Evolutionary conservation across 352 stramenopile genomes (phyloP), one percentile per base, ranked within the genome.

Genomic region (Nothophytophthora sp.): DNA sequence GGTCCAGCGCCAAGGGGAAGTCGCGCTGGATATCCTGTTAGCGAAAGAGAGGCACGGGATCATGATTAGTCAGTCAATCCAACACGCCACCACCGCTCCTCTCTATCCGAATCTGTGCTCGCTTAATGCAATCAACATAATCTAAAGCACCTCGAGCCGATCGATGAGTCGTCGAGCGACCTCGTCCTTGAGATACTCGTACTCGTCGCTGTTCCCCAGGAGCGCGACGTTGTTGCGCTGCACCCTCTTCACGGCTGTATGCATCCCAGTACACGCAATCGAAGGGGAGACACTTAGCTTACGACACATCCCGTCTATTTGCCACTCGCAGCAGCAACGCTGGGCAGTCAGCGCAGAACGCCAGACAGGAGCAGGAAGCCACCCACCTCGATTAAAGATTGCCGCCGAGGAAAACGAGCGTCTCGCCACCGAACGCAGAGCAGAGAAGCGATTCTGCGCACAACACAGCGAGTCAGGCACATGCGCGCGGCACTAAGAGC

Each of bases 141-240:
- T n/a, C n/a, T n/a, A n/a, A n/a, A 29, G 23, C 41, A 90, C 80
- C 72, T 92, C 76, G 8, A 95, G 63, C 0, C 85, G 85, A 55
- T 93, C 85, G 11, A 93, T 76, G 16, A 95, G 65, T 3, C 82
- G 79, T n/a, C 81, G 78, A 4, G 85, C 81, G 29, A 95, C 85
- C 53, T 95, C 82, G 46, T 92, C 81, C 57, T 91, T 90, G 24
- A 95, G 58, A 50, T 95, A 95, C 49, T 95, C 85, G 59, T 88
- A 92, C 56, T 95, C 81, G 34, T 76, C 64, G 28, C 70, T 67
- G 45, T 86, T 83, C 10, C 63, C 43, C 18, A 88, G 60, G 18
- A 70, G 29, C 10, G 81, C 78, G 20, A 79, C 73, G 52, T 89
- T 93, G 64, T 93, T 92, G 35, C 77, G 79, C 52, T 95, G 85